Percentiles rank a stretch among this genome's conserved stretches.
Conservation (phyloP, 495 filamentous ascomycete species). For the Xylaria curta region DNA sequence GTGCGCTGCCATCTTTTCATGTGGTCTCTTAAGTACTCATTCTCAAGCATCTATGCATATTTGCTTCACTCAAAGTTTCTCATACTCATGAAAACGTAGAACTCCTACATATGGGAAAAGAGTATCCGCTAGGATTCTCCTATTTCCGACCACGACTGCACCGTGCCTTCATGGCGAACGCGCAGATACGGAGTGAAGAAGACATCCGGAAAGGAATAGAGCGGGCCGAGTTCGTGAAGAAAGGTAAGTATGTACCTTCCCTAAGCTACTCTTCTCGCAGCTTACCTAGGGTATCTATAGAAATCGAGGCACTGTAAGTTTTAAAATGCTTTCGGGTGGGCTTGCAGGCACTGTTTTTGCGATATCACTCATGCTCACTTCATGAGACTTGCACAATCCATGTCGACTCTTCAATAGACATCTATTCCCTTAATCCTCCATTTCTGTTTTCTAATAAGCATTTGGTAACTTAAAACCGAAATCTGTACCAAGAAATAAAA, state of each 20-base stretch:
- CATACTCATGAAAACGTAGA: conserved; percentile 54
- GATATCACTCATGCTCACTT: background rate
- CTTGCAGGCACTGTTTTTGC: background rate
- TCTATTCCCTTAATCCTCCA: conserved; percentile 3
- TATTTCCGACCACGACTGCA: conserved; percentile 86
- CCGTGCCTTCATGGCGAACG: conserved; percentile 80
- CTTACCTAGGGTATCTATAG: conserved; percentile 48
- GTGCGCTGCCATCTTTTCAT: conserved; percentile 47
- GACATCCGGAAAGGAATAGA: conserved; percentile 78
- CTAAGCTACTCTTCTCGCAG: no score
- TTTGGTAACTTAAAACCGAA: conserved; percentile 7
- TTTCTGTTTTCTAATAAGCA: conserved; percentile 7
- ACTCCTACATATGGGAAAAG: conserved; percentile 80
- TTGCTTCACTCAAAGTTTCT: background rate
- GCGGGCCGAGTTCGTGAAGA: conserved; percentile 86
- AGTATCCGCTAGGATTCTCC: conserved; percentile 85
- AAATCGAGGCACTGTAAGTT: conserved; percentile 90
- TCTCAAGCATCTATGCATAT: background rate
- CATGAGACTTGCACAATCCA: background rate
- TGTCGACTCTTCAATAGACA: background rate
- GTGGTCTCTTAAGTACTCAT: no score
- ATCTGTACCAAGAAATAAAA: background rate
- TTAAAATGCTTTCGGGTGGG: background rate
- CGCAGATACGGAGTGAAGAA: conserved; percentile 70
- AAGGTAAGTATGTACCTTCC: conserved; percentile 63